phyloP scores from a whole-genome alignment of 345 rosid genomes.

The Heritiera fomes region DNA sequence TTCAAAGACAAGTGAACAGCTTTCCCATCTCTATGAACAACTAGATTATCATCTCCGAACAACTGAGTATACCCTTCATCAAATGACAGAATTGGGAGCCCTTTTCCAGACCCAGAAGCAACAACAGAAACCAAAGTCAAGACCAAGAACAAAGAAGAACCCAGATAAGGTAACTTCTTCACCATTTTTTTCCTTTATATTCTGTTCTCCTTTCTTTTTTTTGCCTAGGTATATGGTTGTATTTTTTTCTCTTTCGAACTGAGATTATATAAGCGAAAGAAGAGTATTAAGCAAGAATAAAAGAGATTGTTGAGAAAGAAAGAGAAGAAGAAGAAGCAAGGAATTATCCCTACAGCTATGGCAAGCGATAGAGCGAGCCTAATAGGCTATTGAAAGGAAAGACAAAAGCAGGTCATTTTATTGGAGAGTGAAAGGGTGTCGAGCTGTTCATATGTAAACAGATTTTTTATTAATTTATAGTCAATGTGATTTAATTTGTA shows the following conservation, averaged over 20 bases:
- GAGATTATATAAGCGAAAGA: constrained; percentile 6
- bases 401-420: constrained; percentile 28
- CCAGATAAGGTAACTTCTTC: constrained; percentile 21
- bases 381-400: constrained; percentile 23
- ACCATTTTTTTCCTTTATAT: constrained; percentile 32
- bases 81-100: constrained; percentile 60
- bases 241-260: constrained; percentile 1
- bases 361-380: constrained; percentile 26
- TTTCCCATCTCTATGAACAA: constrained; percentile 74
- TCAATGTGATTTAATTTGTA: no score
- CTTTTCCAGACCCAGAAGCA: constrained; percentile 55
- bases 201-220: neutral
- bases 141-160: constrained; percentile 33
- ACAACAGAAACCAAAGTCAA: constrained; percentile 42
- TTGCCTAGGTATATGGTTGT: neutral
- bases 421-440: constrained; percentile 30
- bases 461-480: neutral
- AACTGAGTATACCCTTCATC: constrained; percentile 92
- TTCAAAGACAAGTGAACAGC: constrained; percentile 78
- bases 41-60: constrained; percentile 83
- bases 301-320: neutral
- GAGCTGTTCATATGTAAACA: constrained; percentile 40
- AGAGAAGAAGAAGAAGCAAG: constrained; percentile 20
- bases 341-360: constrained; percentile 12
- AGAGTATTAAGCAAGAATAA: neutral